Base-by-base conservation (phyloP, 2,329 filamentous ascomycete genomes). In the Ophioceras dolichostomum region DNA sequence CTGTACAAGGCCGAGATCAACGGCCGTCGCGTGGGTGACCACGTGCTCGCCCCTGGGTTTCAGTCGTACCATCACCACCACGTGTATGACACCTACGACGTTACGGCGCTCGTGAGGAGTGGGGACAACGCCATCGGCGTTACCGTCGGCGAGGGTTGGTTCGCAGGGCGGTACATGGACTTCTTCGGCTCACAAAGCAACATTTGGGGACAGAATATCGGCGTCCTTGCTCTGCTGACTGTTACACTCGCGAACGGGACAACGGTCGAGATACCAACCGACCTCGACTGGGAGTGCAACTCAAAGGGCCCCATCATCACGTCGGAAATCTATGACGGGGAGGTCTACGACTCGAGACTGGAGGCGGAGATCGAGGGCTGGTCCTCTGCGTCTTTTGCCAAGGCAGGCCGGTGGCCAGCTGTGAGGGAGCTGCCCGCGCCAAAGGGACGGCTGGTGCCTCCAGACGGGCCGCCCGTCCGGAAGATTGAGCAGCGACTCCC, bases 281-380 rank as follows among this genome's bases (percentile, higher is more conserved):
- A 37, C 14, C 3, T 10, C 10, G 12, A 33, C 14, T 47, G 43
- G 45, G 17, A 14, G 52, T 50, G 3, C 48, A 37, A 3, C 45
- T n/a, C n/a, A n/a, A 46, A 3, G 55, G 61, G 0, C 51, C 61
- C 1, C 5, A 51, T 63, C 1, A 37, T 56, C 1, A 44, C 43
- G 1, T 56, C 56, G 1, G 64, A 68, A 18, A 57, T 74, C 3
- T 73, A 73, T 39, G 58, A 73, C 42, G 71, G 71, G 13, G 70
- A 76, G 38, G 45, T 55, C 0, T 74, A 67, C 40, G 65, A 74
- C 44, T 52, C 56, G 0, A 49, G 51, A 3, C 45, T 48, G 5
- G 51, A 50, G 50, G 32, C 21, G 8, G 33, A n/a, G 13, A 37
- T 37, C 10, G 7, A 54, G 12, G 36, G 36, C 13, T 37, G 49